Base-by-base conservation (phyloP, 495 filamentous ascomycete species). In the Penicillium longicatenatum region DNA sequence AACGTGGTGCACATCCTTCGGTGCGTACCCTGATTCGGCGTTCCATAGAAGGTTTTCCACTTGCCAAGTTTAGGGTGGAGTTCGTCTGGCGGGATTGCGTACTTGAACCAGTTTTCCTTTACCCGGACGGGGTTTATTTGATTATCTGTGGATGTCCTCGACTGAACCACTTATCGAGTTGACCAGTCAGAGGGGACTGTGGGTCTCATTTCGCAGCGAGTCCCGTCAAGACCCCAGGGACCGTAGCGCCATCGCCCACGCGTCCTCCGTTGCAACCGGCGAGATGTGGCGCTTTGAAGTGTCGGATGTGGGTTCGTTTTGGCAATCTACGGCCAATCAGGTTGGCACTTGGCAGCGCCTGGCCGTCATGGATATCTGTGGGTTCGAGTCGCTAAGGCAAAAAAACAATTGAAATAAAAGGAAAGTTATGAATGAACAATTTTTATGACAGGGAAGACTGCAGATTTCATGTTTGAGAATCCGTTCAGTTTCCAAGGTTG, bases 161-260 rank as follows among this genome's bases (percentile, higher is more conserved):
- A 16, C 45, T 48, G 16, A 17, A 17, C 22, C 45, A 46, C 16
- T 14, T n/a, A 17, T 48, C 45, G 11, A 30, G 4, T 48, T 48
- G 45, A 29, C 45, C 45, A 48, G 45, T 30, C 45, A 31, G 1
- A 48, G 45, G 12, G 22, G 16, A 16, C 14, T 5, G 45, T 48
- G 24, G 45, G 24, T 26, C 24, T 48, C 16, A 48, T 48, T 26
- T 48, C 4, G 37, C 37, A 39, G 37, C 10, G 12, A 17, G 11
- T n/a, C 47, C 26, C 22, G 20, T 17, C 24, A 33, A 50, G 30
- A 24, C 55, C 29, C 44, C 51, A 11, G 41, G 29, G 24, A 53
- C 43, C 16, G 41, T 47, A 61, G 37, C 54, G 56, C 63, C 54
- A 60, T 46, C 39, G 52, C 47, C 63, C 63, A 58, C 63, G 60